Percentiles rank a stretch among this genome's conserved stretches.
Evolutionary conservation across 768 basidiomycete species (phyloP).

Genomic region (Lactarius hengduanensis): DNA sequence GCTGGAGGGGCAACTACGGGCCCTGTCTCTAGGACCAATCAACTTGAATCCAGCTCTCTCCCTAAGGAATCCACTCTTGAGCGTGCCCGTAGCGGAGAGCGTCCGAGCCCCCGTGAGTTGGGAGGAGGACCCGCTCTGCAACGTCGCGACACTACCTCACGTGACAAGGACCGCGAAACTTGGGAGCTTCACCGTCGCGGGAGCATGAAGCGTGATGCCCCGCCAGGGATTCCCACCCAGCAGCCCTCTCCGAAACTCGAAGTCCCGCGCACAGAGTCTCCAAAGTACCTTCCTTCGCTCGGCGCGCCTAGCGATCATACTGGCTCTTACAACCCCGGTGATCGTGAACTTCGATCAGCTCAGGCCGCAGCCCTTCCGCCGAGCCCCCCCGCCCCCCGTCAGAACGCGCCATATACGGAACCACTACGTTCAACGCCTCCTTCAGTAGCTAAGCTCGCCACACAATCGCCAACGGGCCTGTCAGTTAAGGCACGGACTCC

Average conservation of each 20-base stretch:
- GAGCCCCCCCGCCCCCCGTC: slow-evolving; percentile 23
- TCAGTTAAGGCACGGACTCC: slow-evolving; percentile 27
- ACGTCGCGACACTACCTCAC: slow-evolving; percentile 23
- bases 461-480: slow-evolving; percentile 25
- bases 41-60: slow-evolving; percentile 24
- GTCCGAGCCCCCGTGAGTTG: slow-evolving; percentile 25
- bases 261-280: slow-evolving; percentile 21
- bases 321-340: slow-evolving; percentile 20
- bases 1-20: slow-evolving; percentile 24
- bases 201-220: slow-evolving; percentile 25
- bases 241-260: slow-evolving; percentile 24
- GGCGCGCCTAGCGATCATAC: slow-evolving; percentile 20
- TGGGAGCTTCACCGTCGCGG: slow-evolving; percentile 25
- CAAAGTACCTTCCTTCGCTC: slow-evolving; percentile 26
- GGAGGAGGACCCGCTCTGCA: slow-evolving; percentile 3
- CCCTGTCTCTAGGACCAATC: slow-evolving; percentile 21
- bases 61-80: slow-evolving; percentile 28
- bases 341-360: slow-evolving; percentile 23
- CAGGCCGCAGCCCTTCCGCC: slow-evolving; percentile 21
- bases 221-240: slow-evolving; percentile 11
- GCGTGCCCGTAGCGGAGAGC: slow-evolving; percentile 19
- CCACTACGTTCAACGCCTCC: slow-evolving; percentile 26
- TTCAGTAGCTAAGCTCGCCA: slow-evolving; percentile 8
- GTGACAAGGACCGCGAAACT: slow-evolving; percentile 21
- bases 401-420: slow-evolving; percentile 19